phyloP scores from a whole-genome alignment of 1,284 basidiomycete species.

The Athelia psychrophila region DNA sequence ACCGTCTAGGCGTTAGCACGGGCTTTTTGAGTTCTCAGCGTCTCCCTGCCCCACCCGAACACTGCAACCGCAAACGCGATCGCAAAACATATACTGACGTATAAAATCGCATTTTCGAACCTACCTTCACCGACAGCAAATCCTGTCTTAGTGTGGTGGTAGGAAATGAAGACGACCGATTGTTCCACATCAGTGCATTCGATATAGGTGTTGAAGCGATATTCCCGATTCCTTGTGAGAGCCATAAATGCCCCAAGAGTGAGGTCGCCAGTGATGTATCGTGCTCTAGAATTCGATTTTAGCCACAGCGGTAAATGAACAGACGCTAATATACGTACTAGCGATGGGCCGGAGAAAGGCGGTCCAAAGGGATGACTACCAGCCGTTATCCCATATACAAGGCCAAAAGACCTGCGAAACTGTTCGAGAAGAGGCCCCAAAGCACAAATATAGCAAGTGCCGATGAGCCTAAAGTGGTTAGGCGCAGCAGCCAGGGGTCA shows the following conservation, averaged over 20 bases:
- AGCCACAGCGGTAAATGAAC: neutral
- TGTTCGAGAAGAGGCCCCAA: conserved; percentile 35
- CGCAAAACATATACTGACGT: conserved; percentile 34
- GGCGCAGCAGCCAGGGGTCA: conserved; percentile 32
- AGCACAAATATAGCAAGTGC: conserved; percentile 33
- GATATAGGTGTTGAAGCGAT: conserved; percentile 41
- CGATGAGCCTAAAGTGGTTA: conserved; percentile 17
- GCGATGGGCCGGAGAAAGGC: conserved; percentile 29
- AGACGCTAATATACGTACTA: conserved; percentile 16
- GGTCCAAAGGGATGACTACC: conserved; percentile 32
- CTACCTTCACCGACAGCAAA: conserved; percentile 32
- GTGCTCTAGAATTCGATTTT: conserved; percentile 23
- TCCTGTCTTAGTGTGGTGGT: conserved; percentile 14
- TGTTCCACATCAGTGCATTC: conserved; percentile 19
- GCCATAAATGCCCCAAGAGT: conserved; percentile 33
- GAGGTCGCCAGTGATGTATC: conserved; percentile 31
- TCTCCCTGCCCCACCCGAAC: conserved; percentile 19
- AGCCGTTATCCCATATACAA: conserved; percentile 31
- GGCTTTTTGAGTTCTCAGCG: neutral
- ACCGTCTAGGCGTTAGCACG: too few species aligned
- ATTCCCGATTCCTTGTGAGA: conserved; percentile 38
- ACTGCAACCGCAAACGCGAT: conserved; percentile 24
- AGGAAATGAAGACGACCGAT: neutral
- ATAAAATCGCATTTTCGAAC: conserved; percentile 33
- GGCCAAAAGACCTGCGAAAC: conserved; percentile 32